A percentile compares a stretch with the other conserved stretches of the same genome.
Evolutionary conservation across 2,329 filamentous ascomycete species (phyloP).

Genomic region (Berkeleyomyces rouxiae): DNA sequence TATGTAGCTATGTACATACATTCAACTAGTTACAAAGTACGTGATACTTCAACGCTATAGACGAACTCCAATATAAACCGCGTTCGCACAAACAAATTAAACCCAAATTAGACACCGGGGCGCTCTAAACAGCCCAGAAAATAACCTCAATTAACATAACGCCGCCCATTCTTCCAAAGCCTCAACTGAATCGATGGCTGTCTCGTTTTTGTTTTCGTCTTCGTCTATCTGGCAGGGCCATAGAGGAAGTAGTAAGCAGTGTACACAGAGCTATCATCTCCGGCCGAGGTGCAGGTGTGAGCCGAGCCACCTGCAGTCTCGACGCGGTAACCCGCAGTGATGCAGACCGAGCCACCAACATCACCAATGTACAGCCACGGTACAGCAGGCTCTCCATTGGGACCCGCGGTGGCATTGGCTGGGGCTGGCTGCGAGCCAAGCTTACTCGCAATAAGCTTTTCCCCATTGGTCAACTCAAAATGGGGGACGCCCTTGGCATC

Average conservation of each 20-base stretch:
- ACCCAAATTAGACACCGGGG: no score
- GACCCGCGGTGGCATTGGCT: background rate
- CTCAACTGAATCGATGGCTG: no score
- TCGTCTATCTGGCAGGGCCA: slow-evolving; percentile 18
- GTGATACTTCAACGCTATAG: background rate
- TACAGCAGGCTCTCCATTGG: slow-evolving; percentile 7
- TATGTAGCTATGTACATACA: no score
- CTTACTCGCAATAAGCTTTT: slow-evolving; percentile 32
- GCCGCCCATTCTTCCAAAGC: background rate
- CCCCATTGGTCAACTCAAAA: slow-evolving; percentile 35
- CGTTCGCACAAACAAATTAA: no score
- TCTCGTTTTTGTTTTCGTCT: background rate
- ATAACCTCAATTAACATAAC: background rate
- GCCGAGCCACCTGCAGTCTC: slow-evolving; percentile 14
- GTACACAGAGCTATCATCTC: slow-evolving; percentile 32
- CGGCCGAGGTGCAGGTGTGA: slow-evolving; percentile 17
- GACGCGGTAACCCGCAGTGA: slow-evolving; percentile 8
- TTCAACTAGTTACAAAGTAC: no score
- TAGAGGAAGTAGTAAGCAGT: slow-evolving; percentile 44
- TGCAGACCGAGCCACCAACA: slow-evolving; percentile 6
- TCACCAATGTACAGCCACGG: slow-evolving; percentile 9
- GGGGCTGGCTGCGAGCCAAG: slow-evolving; percentile 22
- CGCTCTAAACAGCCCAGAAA: background rate
- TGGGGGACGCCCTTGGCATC: slow-evolving; percentile 34
- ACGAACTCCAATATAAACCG: background rate